These are phyloP conservation scores for Taphrina sp. DNA, from an alignment of 1,139 yeast genomes.

Conservation along the genomic window DNA sequence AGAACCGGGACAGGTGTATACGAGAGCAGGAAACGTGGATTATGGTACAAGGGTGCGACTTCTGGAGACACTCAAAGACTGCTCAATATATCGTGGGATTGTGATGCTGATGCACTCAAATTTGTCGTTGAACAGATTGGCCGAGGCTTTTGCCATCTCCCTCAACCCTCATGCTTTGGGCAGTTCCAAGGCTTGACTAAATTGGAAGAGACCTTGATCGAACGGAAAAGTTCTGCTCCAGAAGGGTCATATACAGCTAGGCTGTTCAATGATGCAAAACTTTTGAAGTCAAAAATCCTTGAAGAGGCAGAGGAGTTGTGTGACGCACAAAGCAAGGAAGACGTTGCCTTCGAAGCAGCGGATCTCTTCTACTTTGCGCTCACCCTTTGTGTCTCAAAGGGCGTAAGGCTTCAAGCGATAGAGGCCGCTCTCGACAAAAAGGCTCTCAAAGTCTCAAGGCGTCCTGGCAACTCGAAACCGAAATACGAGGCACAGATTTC, in stretches of 20 bases:
- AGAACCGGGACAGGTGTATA: conserved; percentile 84
- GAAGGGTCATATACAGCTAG: conserved; percentile 91
- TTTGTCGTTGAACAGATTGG: conserved; percentile 81
- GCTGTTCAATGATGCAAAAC: conserved; percentile 69
- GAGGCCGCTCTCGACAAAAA: conserved; percentile 82
- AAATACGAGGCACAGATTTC: conserved; percentile 46
- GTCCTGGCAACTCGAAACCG: conserved; percentile 94
- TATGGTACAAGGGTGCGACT: conserved; percentile 95
- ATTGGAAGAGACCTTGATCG: conserved; percentile 62
- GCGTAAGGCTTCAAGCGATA: conserved; percentile 74
- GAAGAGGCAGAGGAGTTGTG: conserved; percentile 97
- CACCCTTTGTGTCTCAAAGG: conserved; percentile 79
- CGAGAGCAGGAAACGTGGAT: conserved; percentile 82
- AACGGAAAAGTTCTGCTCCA: conserved; percentile 61
- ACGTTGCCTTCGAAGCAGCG: conserved; percentile 88
- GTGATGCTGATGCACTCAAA: conserved; percentile 88
- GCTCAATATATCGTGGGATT: conserved; percentile 66
- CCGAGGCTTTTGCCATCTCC: conserved; percentile 88
- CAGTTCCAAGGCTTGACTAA: conserved; percentile 55
- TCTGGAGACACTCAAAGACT: conserved; percentile 90
- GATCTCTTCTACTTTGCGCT: conserved; percentile 88
- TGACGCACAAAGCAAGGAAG: conserved; percentile 68
- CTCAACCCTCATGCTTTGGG: conserved; percentile 79
- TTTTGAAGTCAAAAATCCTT: conserved; percentile 79
- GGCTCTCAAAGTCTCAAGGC: conserved; percentile 79